Base-by-base conservation (phyloP, 805 yeast genomes). In the Hanseniaspora singularis region DNA sequence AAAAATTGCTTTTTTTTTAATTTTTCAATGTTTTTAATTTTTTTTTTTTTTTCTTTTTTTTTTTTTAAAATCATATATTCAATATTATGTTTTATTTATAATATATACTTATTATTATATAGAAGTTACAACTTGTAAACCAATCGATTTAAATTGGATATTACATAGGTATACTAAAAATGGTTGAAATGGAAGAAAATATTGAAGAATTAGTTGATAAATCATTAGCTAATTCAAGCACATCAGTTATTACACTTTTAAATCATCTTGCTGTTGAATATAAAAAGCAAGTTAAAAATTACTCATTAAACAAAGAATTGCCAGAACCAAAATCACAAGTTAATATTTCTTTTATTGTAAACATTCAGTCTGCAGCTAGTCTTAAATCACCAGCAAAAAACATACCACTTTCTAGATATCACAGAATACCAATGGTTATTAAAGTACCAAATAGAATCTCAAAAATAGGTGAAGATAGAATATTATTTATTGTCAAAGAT, bases 401-500 rank as follows among this genome's bases (percentile, higher is more conserved):
- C 26, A 38, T 48, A 2, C 40, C 50, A 7, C 16, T 41, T 8
- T 18, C 38, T 14, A 41, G 15, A 53, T 72, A 9, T 60, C 61
- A 46, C 52, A 41, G 67, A 51, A 64, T 72, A 1, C 81, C 83
- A 3, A 63, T 83, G 34, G 71, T 79, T 40, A 66, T 79, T 20
- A 82, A 85, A 3, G 52, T 81, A 11, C 68, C 74, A 0, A 64
- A 71, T 52, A 70, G 73, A 51, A 59, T 81, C 48, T 71, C 70
- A 44, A 68, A 74, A 2, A 26, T 48, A 15, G 69, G 70, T 18
- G 71, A 72, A 18, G 64, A 71, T 41, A 64, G 75, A 19, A 70
- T 81, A 4, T 57, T 82, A 3, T 65, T 85, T 16, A 69, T 85
- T 12, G 80, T 89, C 8, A 82, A 80, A 52, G 92, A 84, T 56